A percentile compares a stretch with the other conserved stretches of the same genome.
phyloP scores from a whole-genome alignment of 2,329 filamentous ascomycete genomes.

The Fusarium sororula region DNA sequence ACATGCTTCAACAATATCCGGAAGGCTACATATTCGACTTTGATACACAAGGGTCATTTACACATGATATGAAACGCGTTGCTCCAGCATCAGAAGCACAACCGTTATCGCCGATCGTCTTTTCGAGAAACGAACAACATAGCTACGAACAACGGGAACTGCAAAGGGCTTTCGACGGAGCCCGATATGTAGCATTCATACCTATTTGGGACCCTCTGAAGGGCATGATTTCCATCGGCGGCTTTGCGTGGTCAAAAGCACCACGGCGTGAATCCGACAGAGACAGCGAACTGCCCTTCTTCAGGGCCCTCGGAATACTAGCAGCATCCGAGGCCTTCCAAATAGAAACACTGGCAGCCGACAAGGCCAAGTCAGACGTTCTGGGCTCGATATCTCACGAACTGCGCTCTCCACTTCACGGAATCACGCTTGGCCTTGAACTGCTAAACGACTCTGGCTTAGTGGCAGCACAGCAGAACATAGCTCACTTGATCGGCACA shows the following conservation, averaged over 20 bases:
- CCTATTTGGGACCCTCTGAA: not conserved
- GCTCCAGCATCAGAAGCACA: not conserved
- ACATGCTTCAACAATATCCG: not conserved
- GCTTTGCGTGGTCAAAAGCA: not conserved
- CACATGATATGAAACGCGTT: no score
- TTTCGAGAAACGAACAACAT: not conserved
- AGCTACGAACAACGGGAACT: not conserved
- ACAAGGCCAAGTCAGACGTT: not conserved
- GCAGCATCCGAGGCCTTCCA: not conserved
- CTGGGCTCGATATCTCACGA: not conserved
- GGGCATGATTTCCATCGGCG: not conserved
- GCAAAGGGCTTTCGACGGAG: not conserved
- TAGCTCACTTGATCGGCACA: not conserved
- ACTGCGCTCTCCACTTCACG: constrained; percentile 1
- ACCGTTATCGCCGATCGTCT: no score
- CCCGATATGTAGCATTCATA: not conserved
- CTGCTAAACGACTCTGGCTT: not conserved
- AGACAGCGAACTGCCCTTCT: not conserved
- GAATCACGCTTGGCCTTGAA: not conserved
- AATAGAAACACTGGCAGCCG: not conserved
- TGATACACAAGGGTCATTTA: not conserved
- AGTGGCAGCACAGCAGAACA: not conserved
- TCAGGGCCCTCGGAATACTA: not conserved
- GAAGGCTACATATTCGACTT: not conserved
- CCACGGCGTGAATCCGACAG: not conserved